Evolutionary conservation across 805 yeast genomes (phyloP).

Genomic region (Millerago galiae): DNA sequence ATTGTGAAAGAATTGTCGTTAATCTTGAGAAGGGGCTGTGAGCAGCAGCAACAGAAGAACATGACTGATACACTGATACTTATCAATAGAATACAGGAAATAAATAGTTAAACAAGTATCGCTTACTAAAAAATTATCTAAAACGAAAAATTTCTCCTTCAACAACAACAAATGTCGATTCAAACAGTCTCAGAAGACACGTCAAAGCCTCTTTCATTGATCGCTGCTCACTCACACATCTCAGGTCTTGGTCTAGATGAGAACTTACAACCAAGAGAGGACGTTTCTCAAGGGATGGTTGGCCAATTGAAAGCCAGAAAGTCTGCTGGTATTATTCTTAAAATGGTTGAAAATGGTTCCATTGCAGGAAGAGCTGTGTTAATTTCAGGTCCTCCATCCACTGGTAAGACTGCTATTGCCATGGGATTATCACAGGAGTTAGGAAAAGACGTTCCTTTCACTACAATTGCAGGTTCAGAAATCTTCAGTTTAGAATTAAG

Average conservation of each 20-base stretch:
- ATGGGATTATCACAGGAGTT: conserved; percentile 80
- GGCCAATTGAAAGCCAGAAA: conserved; percentile 93
- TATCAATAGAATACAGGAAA: too few species aligned
- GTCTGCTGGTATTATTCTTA: conserved; percentile 92
- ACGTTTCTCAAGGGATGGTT: conserved; percentile 85
- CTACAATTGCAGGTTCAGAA: conserved; percentile 92
- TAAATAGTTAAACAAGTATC: too few species aligned
- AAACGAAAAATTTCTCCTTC: background rate
- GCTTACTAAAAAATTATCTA: too few species aligned
- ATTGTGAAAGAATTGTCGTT: conserved; percentile 60
- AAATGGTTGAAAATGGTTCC: conserved; percentile 88
- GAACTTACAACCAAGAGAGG: conserved; percentile 66
- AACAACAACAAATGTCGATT: conserved; percentile 26
- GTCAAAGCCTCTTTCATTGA: conserved; percentile 57
- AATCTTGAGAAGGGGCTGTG: conserved; percentile 53
- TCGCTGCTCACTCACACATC: conserved; percentile 98
- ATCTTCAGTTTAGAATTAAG: conserved; percentile 85
- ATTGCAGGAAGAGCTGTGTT: conserved; percentile 96
- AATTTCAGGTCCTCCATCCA: conserved; percentile 97
- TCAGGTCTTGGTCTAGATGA: conserved; percentile 96
- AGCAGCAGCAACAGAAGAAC: conserved; percentile 19
- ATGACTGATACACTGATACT: too few species aligned
- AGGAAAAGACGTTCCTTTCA: conserved; percentile 77
- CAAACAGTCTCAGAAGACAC: conserved; percentile 32
- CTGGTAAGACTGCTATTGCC: conserved; percentile 98